phyloP scores from a whole-genome alignment of 805 yeast species.

The Zygosaccharomyces kombuchaensis region DNA sequence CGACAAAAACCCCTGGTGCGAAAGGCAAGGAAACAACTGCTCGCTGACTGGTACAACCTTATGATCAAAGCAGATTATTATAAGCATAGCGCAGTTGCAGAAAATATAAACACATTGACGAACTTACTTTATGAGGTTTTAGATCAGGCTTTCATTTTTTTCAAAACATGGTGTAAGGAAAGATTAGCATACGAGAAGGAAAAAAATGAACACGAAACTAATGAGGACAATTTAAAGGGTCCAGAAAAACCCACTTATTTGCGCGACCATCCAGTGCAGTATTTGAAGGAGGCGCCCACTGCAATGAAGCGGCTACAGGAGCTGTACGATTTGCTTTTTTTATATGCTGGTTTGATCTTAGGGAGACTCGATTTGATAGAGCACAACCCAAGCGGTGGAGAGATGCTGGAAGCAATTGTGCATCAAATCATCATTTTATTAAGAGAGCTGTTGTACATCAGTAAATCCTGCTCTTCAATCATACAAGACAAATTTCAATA shows the following conservation, averaged over 20 bases:
- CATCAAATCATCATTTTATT: constrained; percentile 64
- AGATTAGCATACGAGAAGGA: constrained; percentile 36
- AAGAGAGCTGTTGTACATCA: constrained; percentile 58
- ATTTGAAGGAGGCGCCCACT: constrained; percentile 51
- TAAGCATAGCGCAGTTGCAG: constrained; percentile 54
- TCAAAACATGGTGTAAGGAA: constrained; percentile 66
- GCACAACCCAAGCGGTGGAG: constrained; percentile 66
- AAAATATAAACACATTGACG: constrained; percentile 58
- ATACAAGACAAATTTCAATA: constrained; percentile 31
- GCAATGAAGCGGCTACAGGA: constrained; percentile 63
- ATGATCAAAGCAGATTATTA: constrained; percentile 74
- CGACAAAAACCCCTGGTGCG: constrained; percentile 57
- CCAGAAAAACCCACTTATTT: not conserved
- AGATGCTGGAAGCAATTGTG: constrained; percentile 57
- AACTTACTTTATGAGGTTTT: constrained; percentile 63
- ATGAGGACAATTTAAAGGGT: not conserved
- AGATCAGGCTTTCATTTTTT: constrained; percentile 58
- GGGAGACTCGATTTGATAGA: constrained; percentile 79
- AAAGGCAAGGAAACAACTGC: constrained; percentile 58
- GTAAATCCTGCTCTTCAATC: constrained; percentile 43
- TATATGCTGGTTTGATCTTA: constrained; percentile 60
- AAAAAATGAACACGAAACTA: not conserved
- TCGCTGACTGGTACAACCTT: constrained; percentile 77
- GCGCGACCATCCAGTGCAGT: constrained; percentile 34
- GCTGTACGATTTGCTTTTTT: constrained; percentile 53